Percentiles rank a stretch among this genome's conserved stretches.
Conservation (phyloP, 106 monocot genomes). For the Dioscorea dumetorum region DNA sequence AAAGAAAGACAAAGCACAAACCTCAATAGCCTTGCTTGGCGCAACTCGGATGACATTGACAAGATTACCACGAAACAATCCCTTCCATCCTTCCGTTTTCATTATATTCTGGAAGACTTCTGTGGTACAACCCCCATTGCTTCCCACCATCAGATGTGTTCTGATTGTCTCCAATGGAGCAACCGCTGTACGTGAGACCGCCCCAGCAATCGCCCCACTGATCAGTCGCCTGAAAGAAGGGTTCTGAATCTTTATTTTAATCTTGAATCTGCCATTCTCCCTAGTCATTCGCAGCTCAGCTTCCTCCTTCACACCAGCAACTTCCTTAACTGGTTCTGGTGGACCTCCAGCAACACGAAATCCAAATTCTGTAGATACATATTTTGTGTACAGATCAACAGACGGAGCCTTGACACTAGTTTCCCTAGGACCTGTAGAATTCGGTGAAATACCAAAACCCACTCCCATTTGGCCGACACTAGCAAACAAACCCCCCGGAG, state of each 20-base stretch:
- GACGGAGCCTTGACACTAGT: conserved; percentile 29
- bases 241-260: conserved; percentile 43
- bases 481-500: conserved; percentile 52
- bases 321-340: conserved; percentile 15
- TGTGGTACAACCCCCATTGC: conserved; percentile 52
- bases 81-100: conserved; percentile 87
- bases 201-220: conserved; percentile 88
- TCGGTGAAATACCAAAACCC: conserved; percentile 46
- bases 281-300: conserved; percentile 4
- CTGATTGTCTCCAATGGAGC: conserved; percentile 92
- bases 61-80: conserved; percentile 89
- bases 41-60: conserved; percentile 96
- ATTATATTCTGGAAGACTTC: conserved; percentile 86
- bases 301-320: conserved; percentile 14
- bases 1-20: conserved; percentile 5
- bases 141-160: conserved; percentile 97
- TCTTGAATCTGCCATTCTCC: conserved; percentile 36
- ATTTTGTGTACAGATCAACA: conserved; percentile 50
- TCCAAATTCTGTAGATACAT: conserved; percentile 43
- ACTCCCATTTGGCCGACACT: conserved; percentile 60
- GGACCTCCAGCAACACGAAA: conserved; percentile 23
- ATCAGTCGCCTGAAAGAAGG: conserved; percentile 78
- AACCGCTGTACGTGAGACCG: conserved; percentile 82
- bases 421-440: conserved; percentile 28
- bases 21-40: conserved; percentile 97